Conservation (phyloP, 2,329 filamentous ascomycete species). For the Colletotrichum acutatum region DNA sequence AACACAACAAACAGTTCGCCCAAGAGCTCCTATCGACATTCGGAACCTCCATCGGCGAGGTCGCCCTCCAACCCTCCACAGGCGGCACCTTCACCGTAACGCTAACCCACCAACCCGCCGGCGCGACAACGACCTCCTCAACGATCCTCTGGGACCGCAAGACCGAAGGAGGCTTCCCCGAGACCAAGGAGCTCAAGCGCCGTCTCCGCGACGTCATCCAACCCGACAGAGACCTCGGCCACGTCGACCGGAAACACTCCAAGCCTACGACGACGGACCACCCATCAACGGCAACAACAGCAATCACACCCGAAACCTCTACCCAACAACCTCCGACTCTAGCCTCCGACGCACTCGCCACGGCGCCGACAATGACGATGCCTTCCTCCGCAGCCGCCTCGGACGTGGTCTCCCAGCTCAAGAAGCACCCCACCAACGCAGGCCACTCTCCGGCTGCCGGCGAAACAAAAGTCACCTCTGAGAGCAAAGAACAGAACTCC, state of each 20-base stretch:
- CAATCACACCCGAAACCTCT: not conserved
- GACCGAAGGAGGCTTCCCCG: constrained; percentile 87
- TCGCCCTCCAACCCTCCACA: constrained; percentile 85
- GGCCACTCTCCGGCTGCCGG: not conserved
- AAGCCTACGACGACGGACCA: not conserved
- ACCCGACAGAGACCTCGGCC: constrained; percentile 81
- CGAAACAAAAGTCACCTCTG: not conserved
- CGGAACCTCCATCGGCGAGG: constrained; percentile 82
- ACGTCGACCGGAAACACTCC: constrained; percentile 72
- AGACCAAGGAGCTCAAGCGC: constrained; percentile 91
- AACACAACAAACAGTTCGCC: constrained; percentile 77
- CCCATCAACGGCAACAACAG: not conserved
- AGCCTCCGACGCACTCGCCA: not conserved
- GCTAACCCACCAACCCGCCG: constrained; percentile 54
- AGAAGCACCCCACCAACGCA: constrained; percentile 24
- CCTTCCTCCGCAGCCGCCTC: constrained; percentile 12
- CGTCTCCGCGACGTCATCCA: constrained; percentile 85
- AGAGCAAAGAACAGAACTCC: not conserved
- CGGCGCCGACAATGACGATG: not conserved
- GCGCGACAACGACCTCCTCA: constrained; percentile 49
- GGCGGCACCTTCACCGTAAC: constrained; percentile 86
- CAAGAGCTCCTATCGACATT: constrained; percentile 98
- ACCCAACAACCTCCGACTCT: constrained; percentile 1
- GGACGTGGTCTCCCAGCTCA: constrained; percentile 20
- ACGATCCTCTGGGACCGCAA: constrained; percentile 89